Evolutionary conservation across 208 protist genomes (phyloP), one percentile per base, ranked within the genome.

Genomic region (Crithidia brevicula): DNA sequence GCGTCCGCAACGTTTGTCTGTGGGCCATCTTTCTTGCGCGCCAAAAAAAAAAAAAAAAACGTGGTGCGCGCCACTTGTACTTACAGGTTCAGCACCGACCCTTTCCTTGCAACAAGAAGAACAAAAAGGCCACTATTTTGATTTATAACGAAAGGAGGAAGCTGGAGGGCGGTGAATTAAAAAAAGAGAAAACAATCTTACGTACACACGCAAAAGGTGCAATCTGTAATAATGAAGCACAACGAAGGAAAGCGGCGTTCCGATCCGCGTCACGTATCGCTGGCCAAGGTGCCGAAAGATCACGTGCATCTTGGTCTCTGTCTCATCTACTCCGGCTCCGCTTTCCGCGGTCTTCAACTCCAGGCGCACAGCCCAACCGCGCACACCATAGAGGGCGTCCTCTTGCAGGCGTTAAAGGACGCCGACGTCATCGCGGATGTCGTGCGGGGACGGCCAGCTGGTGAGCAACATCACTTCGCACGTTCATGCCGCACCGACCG

Each of bases 401-500:
- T 93, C n/a, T 57, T 96, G 27, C 86, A 92, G 53, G 81, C 82
- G 30, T 31, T 94, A 57, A 83, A 77, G 30, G 88, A 93, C 54
- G 59, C 88, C 11, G 84, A 70, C 22, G 33, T 93, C 23, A 70
- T 96, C 23, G 63, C 50, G 16, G 75, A 43, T 2, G 47, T 92
- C 13, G 74, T 75, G 27, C 70, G 76, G 15, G 85, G 83, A 0
- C 65, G 81, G 18, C 63, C 82, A 8, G 72, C 30, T 1, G 82
- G 78, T 5, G 79, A 83, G 1, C 43, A 62, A 27, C 77, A 89
- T 58, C 87, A 84, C 62, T 83, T 96, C 59, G 72, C 81, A 1
- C 83, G 91, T 23, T 78, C 87, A 20, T 96, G 91, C 40, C 87
- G 91, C 15, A 96, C 91, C 52, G 91, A 96, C 64, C 83, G 86